Base-by-base conservation (phyloP, 2,329 filamentous ascomycete genomes). In the Cytospora piceicola region DNA sequence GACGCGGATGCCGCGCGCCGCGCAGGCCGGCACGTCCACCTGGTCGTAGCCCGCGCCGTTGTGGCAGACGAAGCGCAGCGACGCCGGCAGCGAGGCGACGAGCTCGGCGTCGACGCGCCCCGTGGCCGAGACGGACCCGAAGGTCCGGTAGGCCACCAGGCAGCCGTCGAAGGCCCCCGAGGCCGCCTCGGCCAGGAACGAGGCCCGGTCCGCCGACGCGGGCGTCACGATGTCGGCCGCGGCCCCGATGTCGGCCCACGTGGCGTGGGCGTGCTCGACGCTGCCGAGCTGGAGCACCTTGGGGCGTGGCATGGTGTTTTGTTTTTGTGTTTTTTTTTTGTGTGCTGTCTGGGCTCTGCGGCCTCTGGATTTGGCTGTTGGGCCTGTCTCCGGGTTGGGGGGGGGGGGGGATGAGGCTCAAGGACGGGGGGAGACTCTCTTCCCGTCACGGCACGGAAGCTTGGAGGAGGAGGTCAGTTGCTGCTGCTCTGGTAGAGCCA, bases 11-110 rank as follows among this genome's bases (percentile, higher is more conserved):
- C 81, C 80, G 61, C 86, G 87, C 1, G 81, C 80, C 12, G 87
- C 90, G 80, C 91, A 94, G 49, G 90, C 89, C 56, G 84, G 75
- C 11, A 94, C 82, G 75, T 94, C 89, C 69, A 96, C 82, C 75
- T 93, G 90, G 76, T 96, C 93, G 77, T 96, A 96, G 46, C 93
- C 93, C 64, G 93, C 91, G 68, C 91, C 86, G 70, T 87, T 87
- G 74, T 89, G 86, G 72, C 83, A 86, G 69, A 90, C 78, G 71
- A 85, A 89, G 67, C 78, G 79, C 53, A 89, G 75, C 20, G 79
- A 81, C n/a, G 74, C 69, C 5, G 87, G 86, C 24, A 89, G 75
- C 1, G 76, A 82, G 53, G 81, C 76, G 42, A 94, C 77, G n/a
- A 95, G 77, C 75, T 92, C 90, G 54, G 82, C 82, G 74, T 96